Base-by-base conservation (phyloP, 2,329 filamentous ascomycete genomes). In the Arthrinium puccinioides region DNA sequence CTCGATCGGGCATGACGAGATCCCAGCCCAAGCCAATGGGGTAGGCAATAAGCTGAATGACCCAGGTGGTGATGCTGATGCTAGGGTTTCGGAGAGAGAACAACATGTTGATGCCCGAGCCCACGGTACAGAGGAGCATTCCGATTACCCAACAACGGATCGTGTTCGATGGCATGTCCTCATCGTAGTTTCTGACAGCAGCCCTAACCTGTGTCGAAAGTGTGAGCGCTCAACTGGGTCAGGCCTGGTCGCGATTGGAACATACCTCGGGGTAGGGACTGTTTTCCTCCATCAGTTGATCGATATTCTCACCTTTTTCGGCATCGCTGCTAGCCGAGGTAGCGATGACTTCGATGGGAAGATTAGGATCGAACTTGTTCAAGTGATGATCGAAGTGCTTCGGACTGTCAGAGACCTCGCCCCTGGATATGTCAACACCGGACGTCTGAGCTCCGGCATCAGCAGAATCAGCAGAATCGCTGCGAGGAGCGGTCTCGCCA, bases 61-160 rank as follows among this genome's bases (percentile, higher is more conserved):
- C 72, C 38, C 72, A 72, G 1, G 71, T 67, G 0, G 67, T 67
- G 36, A 77, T 72, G 11, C 57, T 44, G 39, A 76, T 69, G 38
- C 69, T 67, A 2, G 73, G 66, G 27, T 67, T 64, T 29, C 70
- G 69, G 24, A 68, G 45, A 11, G 54, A 56, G 25, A 78, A 73
- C 9, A 77, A 54, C 51, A 74, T 67, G 53, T 79, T 79, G 49
- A 76, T 59, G 2, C 63, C 70, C 1, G 74, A 74, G 20, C 75
- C 72, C 34, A 76, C 55, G 1, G 76, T 80, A 43, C 74, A 73
- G 39, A 79, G 64, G 27, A 79, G 3, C 37, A 74, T 45, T 23
- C 76, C 76, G 39, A 81, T 72, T 6, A 53, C 45, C 76, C 76
- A 81, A 26, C 74, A 73, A 15, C 76, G 75, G 40, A 81, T 63